A percentile compares a stretch with the other conserved stretches of the same genome.
Conservation (phyloP, 495 filamentous ascomycete genomes). For the Penicillium argentinense region DNA sequence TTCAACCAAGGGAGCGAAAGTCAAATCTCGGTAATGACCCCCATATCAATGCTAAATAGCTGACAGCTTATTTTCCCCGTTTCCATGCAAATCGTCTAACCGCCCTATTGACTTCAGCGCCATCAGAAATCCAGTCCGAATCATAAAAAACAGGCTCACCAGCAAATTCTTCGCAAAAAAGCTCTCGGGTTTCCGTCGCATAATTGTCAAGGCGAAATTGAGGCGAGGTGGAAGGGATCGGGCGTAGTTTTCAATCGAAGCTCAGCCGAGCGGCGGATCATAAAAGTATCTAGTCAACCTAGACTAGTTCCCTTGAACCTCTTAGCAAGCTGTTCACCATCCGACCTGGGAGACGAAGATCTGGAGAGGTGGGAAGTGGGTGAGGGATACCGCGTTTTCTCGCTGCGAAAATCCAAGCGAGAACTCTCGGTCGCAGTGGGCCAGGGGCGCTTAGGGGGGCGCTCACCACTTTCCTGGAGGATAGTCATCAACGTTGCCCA, state of each 20-base stretch:
- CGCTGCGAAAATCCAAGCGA: conserved; percentile 32
- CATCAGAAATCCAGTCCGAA: not conserved
- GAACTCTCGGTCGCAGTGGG: conserved; percentile 41
- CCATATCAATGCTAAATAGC: not conserved
- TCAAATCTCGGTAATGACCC: not conserved
- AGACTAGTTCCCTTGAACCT: conserved; percentile 97
- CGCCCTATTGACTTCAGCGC: not conserved
- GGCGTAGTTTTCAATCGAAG: conserved; percentile 6
- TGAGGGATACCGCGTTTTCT: conserved; percentile 26
- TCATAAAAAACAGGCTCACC: not conserved
- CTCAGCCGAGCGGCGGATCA: conserved; percentile 7
- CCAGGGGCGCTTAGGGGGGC: conserved; percentile 78
- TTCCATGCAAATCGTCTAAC: not conserved
- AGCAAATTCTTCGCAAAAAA: too few species aligned
- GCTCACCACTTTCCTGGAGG: conserved; percentile 95
- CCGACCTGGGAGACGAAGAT: conserved; percentile 45
- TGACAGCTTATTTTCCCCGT: too few species aligned
- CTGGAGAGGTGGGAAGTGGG: conserved; percentile 31
- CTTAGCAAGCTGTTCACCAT: conserved; percentile 89
- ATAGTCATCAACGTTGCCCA: conserved; percentile 94
- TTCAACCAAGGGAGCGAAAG: not conserved
- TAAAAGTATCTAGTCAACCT: conserved; percentile 48
- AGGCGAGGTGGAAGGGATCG: not conserved
- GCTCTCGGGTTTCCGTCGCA: too few species aligned
- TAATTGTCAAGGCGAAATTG: too few species aligned